phyloP scores from a whole-genome alignment of 1,139 yeast genomes.

The Magnusiomyces tetraspermus region DNA sequence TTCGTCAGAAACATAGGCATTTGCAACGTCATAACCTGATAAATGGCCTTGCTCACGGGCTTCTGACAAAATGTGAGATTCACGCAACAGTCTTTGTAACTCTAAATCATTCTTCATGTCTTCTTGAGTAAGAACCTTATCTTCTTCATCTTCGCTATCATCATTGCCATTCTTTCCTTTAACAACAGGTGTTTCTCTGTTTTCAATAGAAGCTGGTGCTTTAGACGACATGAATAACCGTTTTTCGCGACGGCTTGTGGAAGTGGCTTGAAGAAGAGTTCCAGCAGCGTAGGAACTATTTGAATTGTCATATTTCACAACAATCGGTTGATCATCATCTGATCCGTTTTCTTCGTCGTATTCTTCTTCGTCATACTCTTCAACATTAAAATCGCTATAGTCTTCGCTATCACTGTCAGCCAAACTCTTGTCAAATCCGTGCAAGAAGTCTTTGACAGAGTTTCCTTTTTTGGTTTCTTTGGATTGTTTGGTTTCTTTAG shows the following conservation, averaged over 20 bases:
- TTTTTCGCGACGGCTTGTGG: slow-evolving; percentile 36
- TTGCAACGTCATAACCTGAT: slow-evolving; percentile 70
- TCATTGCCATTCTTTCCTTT: slow-evolving; percentile 1
- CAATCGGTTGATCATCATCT: slow-evolving; percentile 31
- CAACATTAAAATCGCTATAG: slow-evolving; percentile 3
- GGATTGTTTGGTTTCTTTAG: not conserved
- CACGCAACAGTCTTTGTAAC: slow-evolving; percentile 68
- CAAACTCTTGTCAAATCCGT: slow-evolving; percentile 2
- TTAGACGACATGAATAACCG: slow-evolving; percentile 37
- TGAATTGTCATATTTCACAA: slow-evolving; percentile 40
- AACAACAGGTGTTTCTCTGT: slow-evolving; percentile 23
- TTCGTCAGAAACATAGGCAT: slow-evolving; percentile 32
- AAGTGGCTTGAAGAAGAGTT: slow-evolving; percentile 2
- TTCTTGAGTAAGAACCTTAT: slow-evolving; percentile 14
- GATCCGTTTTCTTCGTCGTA: slow-evolving; percentile 4
- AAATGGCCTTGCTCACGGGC: slow-evolving; percentile 24
- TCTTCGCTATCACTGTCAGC: slow-evolving; percentile 1
- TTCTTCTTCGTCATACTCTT: slow-evolving; percentile 2
- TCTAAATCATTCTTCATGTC: slow-evolving; percentile 74
- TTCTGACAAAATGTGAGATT: slow-evolving; percentile 74
- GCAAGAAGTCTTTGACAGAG: not conserved
- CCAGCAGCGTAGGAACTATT: not conserved
- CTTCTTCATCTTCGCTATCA: slow-evolving; percentile 23
- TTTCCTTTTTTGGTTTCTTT: not conserved
- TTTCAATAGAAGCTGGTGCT: slow-evolving; percentile 28